phyloP scores from a whole-genome alignment of 129 eudicot species.

The Erigeron canadensis region DNA sequence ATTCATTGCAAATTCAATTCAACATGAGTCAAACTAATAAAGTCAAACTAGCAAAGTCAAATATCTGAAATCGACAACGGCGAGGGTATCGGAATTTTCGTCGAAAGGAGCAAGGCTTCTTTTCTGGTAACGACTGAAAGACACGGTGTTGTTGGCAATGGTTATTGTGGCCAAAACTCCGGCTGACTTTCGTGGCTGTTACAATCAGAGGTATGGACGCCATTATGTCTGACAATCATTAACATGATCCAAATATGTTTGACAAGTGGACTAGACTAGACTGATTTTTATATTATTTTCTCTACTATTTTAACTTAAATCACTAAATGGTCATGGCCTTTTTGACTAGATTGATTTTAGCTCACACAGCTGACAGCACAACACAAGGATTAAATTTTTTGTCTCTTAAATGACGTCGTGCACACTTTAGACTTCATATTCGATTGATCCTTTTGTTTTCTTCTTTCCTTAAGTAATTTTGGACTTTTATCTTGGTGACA shows the following conservation, averaged over 20 bases:
- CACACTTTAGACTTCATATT: no score
- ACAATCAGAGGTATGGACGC: conserved; percentile 47
- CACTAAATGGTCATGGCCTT: background rate
- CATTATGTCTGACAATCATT: conserved; percentile 45
- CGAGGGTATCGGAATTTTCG: conserved; percentile 77
- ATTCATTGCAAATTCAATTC: conserved; percentile 2
- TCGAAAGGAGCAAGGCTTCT: conserved; percentile 68
- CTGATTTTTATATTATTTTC: no score
- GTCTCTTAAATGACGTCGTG: no score
- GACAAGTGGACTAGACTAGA: conserved; percentile 42
- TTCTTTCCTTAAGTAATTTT: no score
- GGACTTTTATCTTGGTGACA: no score
- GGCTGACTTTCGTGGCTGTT: conserved; percentile 91
- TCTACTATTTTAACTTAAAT: background rate
- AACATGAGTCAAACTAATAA: background rate
- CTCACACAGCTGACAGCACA: no score
- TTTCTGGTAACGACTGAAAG: conserved; percentile 67
- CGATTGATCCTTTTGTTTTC: no score
- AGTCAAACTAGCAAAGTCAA: background rate
- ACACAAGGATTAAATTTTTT: no score
- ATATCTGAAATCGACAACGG: conserved; percentile 31
- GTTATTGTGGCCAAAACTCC: conserved; percentile 64
- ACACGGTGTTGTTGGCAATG: conserved; percentile 78
- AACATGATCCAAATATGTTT: conserved; percentile 16
- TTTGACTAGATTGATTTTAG: no score